These are phyloP conservation scores for Triticum timopheevii DNA, from an alignment of 176 grass and related monocot genomes.

Conservation along the genomic window DNA sequence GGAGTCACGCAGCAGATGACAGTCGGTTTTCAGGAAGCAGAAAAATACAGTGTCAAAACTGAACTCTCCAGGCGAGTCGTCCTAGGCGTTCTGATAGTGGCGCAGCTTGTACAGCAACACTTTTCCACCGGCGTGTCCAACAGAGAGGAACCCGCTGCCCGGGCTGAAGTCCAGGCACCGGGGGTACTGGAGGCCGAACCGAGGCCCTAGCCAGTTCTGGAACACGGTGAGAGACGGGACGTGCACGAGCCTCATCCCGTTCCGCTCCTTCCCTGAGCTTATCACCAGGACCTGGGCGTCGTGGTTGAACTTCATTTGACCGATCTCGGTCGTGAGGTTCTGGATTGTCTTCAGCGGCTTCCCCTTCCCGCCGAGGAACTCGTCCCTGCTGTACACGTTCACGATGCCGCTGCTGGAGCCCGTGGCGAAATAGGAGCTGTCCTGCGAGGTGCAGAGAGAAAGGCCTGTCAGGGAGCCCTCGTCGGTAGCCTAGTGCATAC, in stretches of 20 bases:
- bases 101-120: conserved; percentile 86
- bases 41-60: conserved; percentile 25
- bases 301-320: conserved; percentile 74
- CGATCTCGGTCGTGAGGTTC: conserved; percentile 61
- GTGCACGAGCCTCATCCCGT: conserved; percentile 71
- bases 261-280: conserved; percentile 65
- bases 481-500: conserved; percentile 73
- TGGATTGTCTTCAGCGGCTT: conserved; percentile 66
- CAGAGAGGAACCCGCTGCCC: conserved; percentile 61
- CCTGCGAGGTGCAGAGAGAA: conserved; percentile 57
- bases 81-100: conserved; percentile 69
- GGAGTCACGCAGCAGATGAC: background rate
- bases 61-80: background rate
- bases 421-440: conserved; percentile 63
- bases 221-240: conserved; percentile 67
- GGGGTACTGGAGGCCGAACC: conserved; percentile 48
- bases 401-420: conserved; percentile 77
- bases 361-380: conserved; percentile 69
- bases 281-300: conserved; percentile 74
- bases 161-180: conserved; percentile 86
- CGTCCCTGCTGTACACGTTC: conserved; percentile 72
- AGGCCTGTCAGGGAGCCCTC: conserved; percentile 56
- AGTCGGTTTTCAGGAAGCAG: background rate
- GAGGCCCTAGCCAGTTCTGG: conserved; percentile 71
- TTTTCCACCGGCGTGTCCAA: conserved; percentile 64